Conservation (phyloP, 1,284 basidiomycete species). For the Trametes hirsuta region DNA sequence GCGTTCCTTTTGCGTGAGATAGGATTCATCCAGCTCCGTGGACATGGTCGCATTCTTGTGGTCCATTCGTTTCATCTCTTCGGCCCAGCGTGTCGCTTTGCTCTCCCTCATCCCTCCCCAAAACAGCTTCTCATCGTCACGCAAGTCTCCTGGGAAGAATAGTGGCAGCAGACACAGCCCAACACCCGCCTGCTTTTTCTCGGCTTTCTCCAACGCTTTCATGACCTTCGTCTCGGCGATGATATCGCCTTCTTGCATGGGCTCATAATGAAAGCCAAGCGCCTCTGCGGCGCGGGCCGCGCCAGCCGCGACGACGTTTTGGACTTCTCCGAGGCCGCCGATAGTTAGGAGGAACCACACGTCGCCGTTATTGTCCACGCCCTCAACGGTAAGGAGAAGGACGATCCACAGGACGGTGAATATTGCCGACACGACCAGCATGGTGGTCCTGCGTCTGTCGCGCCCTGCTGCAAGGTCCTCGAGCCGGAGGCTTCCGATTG, state of each 20-base stretch:
- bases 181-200: slow-evolving; percentile 21
- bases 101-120: slow-evolving; percentile 11
- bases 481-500: slow-evolving; percentile 30
- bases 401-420: slow-evolving; percentile 26
- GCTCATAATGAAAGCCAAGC: slow-evolving; percentile 24
- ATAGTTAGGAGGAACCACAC: slow-evolving; percentile 29
- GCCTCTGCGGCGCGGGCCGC: slow-evolving; percentile 20
- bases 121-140: slow-evolving; percentile 20
- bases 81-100: not conserved
- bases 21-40: too few relatives aligned
- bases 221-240: slow-evolving; percentile 25
- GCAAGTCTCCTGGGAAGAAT: slow-evolving; percentile 29
- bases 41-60: too few relatives aligned
- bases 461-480: slow-evolving; percentile 35
- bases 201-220: slow-evolving; percentile 21
- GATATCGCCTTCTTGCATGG: slow-evolving; percentile 4
- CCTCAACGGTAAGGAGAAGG: slow-evolving; percentile 28
- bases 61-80: not conserved
- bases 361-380: slow-evolving; percentile 12
- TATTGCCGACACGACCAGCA: slow-evolving; percentile 16
- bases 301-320: slow-evolving; percentile 29
- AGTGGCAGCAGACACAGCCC: slow-evolving; percentile 23
- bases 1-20: too few relatives aligned
- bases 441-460: slow-evolving; percentile 13
- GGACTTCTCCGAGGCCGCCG: slow-evolving; percentile 29